phyloP scores from a whole-genome alignment of 345 rosid species.

The Ceriops decandra region DNA sequence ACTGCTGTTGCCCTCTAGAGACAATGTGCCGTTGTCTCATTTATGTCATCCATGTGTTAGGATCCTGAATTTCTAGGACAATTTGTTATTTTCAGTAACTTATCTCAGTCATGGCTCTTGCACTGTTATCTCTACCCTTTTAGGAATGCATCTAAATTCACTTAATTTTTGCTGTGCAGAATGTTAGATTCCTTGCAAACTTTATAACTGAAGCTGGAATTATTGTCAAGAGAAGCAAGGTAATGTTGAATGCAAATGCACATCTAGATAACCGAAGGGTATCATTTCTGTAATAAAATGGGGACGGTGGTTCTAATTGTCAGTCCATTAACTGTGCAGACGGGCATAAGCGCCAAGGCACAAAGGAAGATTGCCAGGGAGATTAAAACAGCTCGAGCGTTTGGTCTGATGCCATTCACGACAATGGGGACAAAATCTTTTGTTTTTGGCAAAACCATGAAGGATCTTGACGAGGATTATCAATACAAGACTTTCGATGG shows the following conservation, averaged over 20 bases:
- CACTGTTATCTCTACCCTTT: not conserved
- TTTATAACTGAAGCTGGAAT: constrained; percentile 86
- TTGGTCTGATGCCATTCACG: constrained; percentile 88
- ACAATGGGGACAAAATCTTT: constrained; percentile 92
- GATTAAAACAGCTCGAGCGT: constrained; percentile 91
- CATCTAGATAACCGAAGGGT: not conserved
- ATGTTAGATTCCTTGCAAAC: constrained; percentile 77
- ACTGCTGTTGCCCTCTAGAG: not conserved
- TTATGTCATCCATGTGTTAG: no score
- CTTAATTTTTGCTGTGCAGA: constrained; percentile 41
- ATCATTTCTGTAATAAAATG: not conserved
- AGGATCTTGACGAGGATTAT: constrained; percentile 51
- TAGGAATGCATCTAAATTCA: not conserved
- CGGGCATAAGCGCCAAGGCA: constrained; percentile 89
- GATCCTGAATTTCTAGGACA: not conserved
- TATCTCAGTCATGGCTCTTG: not conserved
- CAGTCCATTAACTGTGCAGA: constrained; percentile 32
- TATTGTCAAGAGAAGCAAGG: constrained; percentile 74
- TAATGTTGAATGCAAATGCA: constrained; percentile 8
- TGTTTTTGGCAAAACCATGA: constrained; percentile 57
- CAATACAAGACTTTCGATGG: constrained; percentile 34
- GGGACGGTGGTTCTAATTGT: not conserved
- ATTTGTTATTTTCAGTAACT: no score
- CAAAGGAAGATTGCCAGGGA: constrained; percentile 92
- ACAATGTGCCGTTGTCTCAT: not conserved